A percentile compares a stretch with the other conserved stretches of the same genome.
phyloP scores from a whole-genome alignment of 2,329 filamentous ascomycete genomes.

The Alternaria atra region DNA sequence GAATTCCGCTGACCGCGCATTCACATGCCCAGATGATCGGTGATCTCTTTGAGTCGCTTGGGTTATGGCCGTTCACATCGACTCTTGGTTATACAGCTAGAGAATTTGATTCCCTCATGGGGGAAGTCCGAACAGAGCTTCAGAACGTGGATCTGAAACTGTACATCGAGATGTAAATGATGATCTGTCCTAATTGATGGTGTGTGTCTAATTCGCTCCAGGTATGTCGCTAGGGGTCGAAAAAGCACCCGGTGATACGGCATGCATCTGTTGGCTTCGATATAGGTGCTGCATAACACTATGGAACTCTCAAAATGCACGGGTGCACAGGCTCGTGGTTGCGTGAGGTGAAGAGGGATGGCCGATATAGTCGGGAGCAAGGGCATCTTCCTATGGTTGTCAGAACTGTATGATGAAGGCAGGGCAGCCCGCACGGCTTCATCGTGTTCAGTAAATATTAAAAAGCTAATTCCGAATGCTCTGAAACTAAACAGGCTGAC shows the following conservation, averaged over 20 bases:
- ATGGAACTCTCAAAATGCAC: neutral
- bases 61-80: conserved; percentile 50
- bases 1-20: neutral
- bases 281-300: neutral
- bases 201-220: conserved; percentile 24
- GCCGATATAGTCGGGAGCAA: neutral
- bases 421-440: neutral
- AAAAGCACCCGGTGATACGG: conserved; percentile 32
- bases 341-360: neutral
- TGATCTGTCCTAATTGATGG: neutral
- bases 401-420: neutral
- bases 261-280: neutral
- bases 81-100: conserved; percentile 43
- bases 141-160: conserved; percentile 42
- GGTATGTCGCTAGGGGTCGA: conserved; percentile 47
- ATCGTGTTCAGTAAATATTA: neutral
- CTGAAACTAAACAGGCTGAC: neutral
- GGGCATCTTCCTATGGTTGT: neutral
- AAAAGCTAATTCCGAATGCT: neutral
- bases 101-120: conserved; percentile 41
- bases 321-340: neutral
- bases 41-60: conserved; percentile 49
- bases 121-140: conserved; percentile 41
- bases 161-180: conserved; percentile 50
- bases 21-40: conserved; percentile 33